Evolutionary conservation across 2,329 filamentous ascomycete species (phyloP).

Genomic region (Hortaea sp.): DNA sequence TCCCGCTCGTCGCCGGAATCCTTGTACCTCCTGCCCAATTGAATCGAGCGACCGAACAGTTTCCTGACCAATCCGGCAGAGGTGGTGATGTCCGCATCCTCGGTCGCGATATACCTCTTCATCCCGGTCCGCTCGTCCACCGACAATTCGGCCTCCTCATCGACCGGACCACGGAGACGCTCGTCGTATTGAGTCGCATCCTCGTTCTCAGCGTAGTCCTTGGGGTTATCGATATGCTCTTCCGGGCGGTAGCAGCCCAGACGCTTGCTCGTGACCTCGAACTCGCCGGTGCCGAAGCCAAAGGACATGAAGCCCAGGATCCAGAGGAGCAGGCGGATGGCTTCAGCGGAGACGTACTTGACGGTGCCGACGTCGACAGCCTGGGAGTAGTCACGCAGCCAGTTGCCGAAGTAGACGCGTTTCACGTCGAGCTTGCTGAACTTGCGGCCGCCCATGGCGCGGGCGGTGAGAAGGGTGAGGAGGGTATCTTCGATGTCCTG

Average conservation of each 20-base stretch:
- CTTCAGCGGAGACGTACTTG: conserved; percentile 82
- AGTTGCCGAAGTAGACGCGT: conserved; percentile 92
- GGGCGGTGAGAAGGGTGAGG: conserved; percentile 58
- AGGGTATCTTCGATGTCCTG: conserved; percentile 82
- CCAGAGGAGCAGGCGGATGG: conserved; percentile 80
- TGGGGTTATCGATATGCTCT: conserved; percentile 71
- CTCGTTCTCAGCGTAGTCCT: conserved; percentile 79
- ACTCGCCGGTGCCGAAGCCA: conserved; percentile 73
- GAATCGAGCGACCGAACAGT: background rate
- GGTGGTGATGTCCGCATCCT: background rate
- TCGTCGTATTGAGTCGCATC: conserved; percentile 76
- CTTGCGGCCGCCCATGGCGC: conserved; percentile 60
- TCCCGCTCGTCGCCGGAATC: conserved; percentile 60
- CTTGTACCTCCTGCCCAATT: conserved; percentile 15
- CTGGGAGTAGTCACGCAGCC: conserved; percentile 88
- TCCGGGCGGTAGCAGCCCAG: conserved; percentile 73
- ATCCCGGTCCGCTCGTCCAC: conserved; percentile 46
- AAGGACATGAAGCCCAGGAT: conserved; percentile 85
- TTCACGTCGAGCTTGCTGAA: conserved; percentile 83
- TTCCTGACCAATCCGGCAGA: background rate
- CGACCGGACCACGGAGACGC: conserved; percentile 63
- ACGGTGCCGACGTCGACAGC: conserved; percentile 88
- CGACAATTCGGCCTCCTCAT: conserved; percentile 67
- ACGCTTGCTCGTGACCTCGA: conserved; percentile 70
- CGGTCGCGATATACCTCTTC: background rate